Evolutionary conservation across 2,329 filamentous ascomycete genomes (phyloP).

Genomic region (Fusarium metavorans): DNA sequence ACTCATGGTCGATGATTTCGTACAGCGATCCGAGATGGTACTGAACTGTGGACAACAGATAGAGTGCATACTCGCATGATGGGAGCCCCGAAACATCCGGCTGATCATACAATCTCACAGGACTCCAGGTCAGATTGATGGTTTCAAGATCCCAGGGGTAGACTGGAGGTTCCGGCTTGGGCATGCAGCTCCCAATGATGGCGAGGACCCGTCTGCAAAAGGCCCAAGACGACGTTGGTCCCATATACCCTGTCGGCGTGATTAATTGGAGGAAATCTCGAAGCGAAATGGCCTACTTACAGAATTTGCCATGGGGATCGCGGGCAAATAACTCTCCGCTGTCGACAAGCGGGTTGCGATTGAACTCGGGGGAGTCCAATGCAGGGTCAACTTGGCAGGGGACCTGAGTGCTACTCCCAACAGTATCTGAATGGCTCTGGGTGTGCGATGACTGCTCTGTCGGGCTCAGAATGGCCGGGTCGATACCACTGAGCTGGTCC

Average conservation of each 20-base stretch:
- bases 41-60: constrained; percentile 4
- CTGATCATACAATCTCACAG: neutral
- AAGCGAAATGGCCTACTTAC: neutral
- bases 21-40: constrained; percentile 12
- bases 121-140: constrained; percentile 6
- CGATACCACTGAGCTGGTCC: neutral
- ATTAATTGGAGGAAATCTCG: neutral
- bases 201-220: constrained; percentile 19
- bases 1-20: constrained; percentile 7
- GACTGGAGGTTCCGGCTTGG: constrained; percentile 3
- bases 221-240: constrained; percentile 19
- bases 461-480: neutral
- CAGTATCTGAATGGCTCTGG: neutral
- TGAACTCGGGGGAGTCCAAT: neutral
- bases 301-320: neutral
- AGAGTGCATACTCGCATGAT: constrained; percentile 8
- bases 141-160: constrained; percentile 12
- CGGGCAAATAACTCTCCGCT: neutral
- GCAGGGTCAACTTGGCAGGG: neutral
- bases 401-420: neutral
- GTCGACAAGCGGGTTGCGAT: neutral
- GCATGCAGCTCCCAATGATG: constrained; percentile 13
- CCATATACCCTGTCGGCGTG: constrained; percentile 12
- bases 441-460: neutral
- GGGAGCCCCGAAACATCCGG: constrained; percentile 9